A percentile compares a stretch with the other conserved stretches of the same genome.
Conservation (phyloP, 768 basidiomycete genomes). For the Brasilioporus rufonigricans region DNA sequence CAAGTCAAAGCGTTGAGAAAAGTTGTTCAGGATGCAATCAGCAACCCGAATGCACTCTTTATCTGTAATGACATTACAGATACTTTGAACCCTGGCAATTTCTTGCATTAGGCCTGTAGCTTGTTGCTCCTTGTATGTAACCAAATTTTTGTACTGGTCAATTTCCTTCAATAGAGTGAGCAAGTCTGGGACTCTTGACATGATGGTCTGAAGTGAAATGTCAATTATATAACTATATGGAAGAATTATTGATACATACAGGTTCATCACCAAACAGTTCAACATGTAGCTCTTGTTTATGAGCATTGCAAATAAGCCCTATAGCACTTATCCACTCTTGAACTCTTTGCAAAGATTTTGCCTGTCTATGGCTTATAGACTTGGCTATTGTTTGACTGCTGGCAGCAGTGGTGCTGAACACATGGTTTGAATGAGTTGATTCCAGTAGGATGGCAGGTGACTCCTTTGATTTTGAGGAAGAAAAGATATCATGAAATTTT, state of each 20-base stretch:
- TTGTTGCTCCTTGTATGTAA: slow-evolving; percentile 18
- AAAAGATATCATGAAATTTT: not conserved
- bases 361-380: not conserved
- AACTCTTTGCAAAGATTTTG: not conserved
- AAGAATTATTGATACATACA: slow-evolving; percentile 7
- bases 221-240: not conserved
- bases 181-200: slow-evolving; percentile 6
- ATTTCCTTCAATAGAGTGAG: slow-evolving; percentile 22
- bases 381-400: not conserved
- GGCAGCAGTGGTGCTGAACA: not conserved
- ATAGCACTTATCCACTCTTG: slow-evolving; percentile 16
- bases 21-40: slow-evolving; percentile 17
- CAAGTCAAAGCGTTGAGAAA: slow-evolving; percentile 20
- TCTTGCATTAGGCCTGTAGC: slow-evolving; percentile 5
- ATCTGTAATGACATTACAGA: not conserved
- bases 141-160: slow-evolving; percentile 17
- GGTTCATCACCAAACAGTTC: slow-evolving; percentile 20
- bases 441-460: not conserved
- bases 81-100: not conserved
- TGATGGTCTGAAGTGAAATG: not conserved
- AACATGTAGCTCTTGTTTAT: not conserved
- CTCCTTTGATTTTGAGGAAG: not conserved
- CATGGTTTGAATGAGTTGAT: not conserved
- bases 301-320: not conserved
- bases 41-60: slow-evolving; percentile 9